These are phyloP conservation scores for Tylopilus sp. DNA, from an alignment of 1,284 basidiomycete genomes.

Conservation along the genomic window DNA sequence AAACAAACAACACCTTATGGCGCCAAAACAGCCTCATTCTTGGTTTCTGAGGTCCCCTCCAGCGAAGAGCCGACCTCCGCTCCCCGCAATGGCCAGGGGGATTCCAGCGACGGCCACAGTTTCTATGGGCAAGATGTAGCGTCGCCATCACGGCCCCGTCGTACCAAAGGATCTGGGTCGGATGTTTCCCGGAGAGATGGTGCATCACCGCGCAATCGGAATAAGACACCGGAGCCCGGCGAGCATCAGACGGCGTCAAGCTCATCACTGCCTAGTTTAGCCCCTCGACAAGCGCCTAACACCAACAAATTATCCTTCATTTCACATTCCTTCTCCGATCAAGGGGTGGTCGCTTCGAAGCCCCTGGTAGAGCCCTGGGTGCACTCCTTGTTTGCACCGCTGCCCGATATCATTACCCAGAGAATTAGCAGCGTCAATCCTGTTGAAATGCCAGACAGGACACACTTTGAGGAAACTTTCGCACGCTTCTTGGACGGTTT, in stretches of 20 bases:
- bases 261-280: conserved; percentile 18
- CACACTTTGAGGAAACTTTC: conserved; percentile 49
- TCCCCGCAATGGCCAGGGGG: conserved; percentile 20
- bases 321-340: conserved; percentile 34
- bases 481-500: conserved; percentile 48
- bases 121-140: conserved; percentile 39
- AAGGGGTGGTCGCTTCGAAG: conserved; percentile 37
- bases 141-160: conserved; percentile 29
- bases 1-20: conserved; percentile 39
- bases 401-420: conserved; percentile 49
- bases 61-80: conserved; percentile 25
- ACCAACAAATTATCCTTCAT: conserved; percentile 33
- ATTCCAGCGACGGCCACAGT: conserved; percentile 32
- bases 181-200: conserved; percentile 22
- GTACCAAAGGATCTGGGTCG: conserved; percentile 22
- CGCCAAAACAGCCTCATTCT: conserved; percentile 48
- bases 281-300: conserved; percentile 22
- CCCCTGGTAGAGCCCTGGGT: conserved; percentile 50
- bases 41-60: conserved; percentile 42
- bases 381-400: conserved; percentile 52
- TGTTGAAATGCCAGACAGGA: conserved; percentile 56
- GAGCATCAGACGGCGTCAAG: conserved; percentile 17
- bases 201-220: conserved; percentile 15
- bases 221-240: conserved; percentile 26
- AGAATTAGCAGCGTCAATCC: conserved; percentile 47